These are phyloP conservation scores for Podospora comata DNA, from an alignment of 495 filamentous ascomycete species.

Conservation along the genomic window DNA sequence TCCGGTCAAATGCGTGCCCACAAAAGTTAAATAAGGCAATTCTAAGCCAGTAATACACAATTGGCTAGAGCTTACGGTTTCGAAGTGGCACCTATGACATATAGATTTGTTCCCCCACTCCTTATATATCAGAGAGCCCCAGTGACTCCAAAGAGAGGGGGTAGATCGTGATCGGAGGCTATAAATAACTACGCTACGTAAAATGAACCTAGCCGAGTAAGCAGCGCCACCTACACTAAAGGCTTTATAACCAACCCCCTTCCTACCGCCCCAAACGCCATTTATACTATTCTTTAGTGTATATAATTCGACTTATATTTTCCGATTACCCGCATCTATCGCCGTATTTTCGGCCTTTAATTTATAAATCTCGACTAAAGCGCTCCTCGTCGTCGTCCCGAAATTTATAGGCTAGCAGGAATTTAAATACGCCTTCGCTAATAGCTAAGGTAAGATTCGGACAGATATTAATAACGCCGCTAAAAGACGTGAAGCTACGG, in stretches of 20 bases:
- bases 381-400: conserved; percentile 81
- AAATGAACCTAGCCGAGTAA: too few relatives aligned
- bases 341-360: not conserved
- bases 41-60: not conserved
- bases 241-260: too few relatives aligned
- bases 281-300: conserved; percentile 20
- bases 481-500: conserved; percentile 62
- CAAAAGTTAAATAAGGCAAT: not conserved
- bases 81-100: not conserved
- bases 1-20: not conserved
- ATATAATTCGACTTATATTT: not conserved
- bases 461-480: conserved; percentile 83
- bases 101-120: not conserved
- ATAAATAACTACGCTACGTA: not conserved
- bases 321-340: too few relatives aligned
- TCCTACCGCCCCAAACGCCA: not conserved
- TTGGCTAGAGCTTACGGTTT: not conserved
- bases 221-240: too few relatives aligned
- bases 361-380: conserved; percentile 62
- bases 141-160: not conserved
- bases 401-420: conserved; percentile 82
- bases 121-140: not conserved
- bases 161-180: not conserved
- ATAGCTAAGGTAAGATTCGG: conserved; percentile 76
- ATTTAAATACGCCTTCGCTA: conserved; percentile 43